Percentiles rank a stretch among this genome's conserved stretches.
These are phyloP conservation scores for Solanum hybrid DNA, from an alignment of 305 asterid genomes.

Conservation along the genomic window DNA sequence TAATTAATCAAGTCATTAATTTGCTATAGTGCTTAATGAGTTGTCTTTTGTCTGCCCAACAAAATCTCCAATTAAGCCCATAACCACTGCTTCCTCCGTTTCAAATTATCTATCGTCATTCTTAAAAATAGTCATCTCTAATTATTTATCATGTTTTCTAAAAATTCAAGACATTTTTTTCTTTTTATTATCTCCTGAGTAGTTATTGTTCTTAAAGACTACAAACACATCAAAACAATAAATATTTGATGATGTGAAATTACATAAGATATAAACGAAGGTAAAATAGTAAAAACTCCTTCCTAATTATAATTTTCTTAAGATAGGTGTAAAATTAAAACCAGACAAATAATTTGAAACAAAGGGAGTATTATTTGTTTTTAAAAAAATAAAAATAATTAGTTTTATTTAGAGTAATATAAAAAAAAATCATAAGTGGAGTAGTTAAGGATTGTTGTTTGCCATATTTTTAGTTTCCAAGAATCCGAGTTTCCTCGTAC, in stretches of 20 bases:
- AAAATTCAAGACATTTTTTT: background rate
- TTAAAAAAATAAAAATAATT: background rate
- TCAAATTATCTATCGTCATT: background rate
- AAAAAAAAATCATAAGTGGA: constrained; percentile 24
- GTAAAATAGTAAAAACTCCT: background rate
- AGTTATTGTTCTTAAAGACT: background rate
- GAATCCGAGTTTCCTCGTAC: constrained; percentile 47
- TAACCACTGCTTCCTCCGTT: background rate
- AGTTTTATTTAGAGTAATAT: background rate
- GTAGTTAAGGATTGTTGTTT: constrained; percentile 41
- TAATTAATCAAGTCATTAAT: constrained; percentile 21
- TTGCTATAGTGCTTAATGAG: constrained; percentile 37
- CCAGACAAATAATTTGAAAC: background rate
- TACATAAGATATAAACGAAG: background rate
- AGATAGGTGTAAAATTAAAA: background rate
- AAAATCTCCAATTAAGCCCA: constrained; percentile 2
- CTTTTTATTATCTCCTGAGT: background rate
- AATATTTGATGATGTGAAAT: background rate
- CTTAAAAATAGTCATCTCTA: background rate
- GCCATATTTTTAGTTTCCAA: constrained; percentile 31
- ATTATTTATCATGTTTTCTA: background rate
- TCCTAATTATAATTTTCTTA: background rate
- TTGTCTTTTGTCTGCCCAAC: constrained; percentile 37
- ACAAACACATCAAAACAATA: background rate
- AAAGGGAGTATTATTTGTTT: background rate